These are phyloP conservation scores for Arthrocladium fulminans DNA, from an alignment of 2,329 filamentous ascomycete species.

Conservation along the genomic window DNA sequence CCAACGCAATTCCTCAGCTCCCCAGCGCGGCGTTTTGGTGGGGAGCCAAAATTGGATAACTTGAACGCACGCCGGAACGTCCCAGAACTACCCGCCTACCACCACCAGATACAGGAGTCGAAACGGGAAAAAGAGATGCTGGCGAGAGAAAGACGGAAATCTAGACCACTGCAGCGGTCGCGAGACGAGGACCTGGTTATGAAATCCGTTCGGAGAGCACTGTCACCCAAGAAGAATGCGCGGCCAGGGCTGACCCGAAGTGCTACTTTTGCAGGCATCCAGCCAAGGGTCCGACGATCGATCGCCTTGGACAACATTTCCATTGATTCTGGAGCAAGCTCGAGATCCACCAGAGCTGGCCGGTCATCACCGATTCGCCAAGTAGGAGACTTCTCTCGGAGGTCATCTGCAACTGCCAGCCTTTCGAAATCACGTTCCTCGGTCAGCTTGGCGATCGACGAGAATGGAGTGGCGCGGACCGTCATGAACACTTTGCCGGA, in stretches of 20 bases:
- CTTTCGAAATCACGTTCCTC: constrained; percentile 27
- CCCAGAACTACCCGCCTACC: constrained; percentile 34
- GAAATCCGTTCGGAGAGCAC: constrained; percentile 19
- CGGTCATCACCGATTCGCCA: constrained; percentile 32
- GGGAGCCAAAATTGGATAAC: constrained; percentile 21
- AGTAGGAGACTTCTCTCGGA: background rate
- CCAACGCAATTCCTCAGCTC: constrained; percentile 41
- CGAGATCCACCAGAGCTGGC: constrained; percentile 36
- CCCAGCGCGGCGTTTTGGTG: constrained; percentile 40
- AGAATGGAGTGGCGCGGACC: constrained; percentile 40
- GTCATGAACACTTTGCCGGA: constrained; percentile 27
- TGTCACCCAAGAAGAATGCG: constrained; percentile 16
- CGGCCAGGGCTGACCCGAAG: constrained; percentile 34
- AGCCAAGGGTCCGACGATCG: constrained; percentile 22
- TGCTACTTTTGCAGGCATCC: constrained; percentile 32
- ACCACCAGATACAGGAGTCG: constrained; percentile 42
- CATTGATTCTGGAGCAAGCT: constrained; percentile 29
- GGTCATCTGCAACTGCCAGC: background rate
- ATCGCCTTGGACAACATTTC: constrained; percentile 27
- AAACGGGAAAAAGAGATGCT: constrained; percentile 29
- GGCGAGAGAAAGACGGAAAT: constrained; percentile 25
- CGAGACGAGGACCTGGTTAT: constrained; percentile 25
- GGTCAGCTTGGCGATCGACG: constrained; percentile 37
- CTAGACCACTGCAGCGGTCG: constrained; percentile 24
- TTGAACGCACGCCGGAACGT: constrained; percentile 14